Percentiles rank a stretch among this genome's conserved stretches.
These are phyloP conservation scores for Rhododendron simsii DNA, from an alignment of 148 eudicot species.

Conservation along the genomic window DNA sequence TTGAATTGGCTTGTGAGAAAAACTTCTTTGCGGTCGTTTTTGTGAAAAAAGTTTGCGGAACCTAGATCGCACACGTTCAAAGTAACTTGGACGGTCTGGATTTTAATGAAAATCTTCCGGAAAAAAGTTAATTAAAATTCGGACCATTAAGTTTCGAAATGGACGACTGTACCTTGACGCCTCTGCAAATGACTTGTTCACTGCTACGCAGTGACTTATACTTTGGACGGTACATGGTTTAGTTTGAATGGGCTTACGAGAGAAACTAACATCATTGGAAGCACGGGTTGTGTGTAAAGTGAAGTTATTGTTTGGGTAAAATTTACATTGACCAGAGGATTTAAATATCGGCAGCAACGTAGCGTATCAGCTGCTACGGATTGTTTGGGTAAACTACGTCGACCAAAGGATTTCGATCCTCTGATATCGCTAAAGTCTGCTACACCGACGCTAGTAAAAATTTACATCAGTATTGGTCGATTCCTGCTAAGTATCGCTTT, in stretches of 20 bases:
- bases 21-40: not conserved
- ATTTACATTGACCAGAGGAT: not conserved
- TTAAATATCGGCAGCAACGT: not conserved
- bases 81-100: no score
- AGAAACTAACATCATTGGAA: not conserved
- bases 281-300: not conserved
- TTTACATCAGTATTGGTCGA: no score
- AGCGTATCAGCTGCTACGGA: not conserved
- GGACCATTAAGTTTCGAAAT: no score
- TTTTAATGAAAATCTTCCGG: no score
- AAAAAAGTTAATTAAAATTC: no score
- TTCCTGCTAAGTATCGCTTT: not conserved
- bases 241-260: not conserved
- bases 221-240: not conserved
- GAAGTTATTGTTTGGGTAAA: not conserved
- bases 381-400: no score
- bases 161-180: no score
- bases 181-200: no score
- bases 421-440: not conserved
- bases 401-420: not conserved
- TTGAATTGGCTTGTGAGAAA: not conserved
- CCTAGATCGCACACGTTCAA: no score
- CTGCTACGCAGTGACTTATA: no score
- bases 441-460: not conserved
- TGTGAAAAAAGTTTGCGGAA: no score